A percentile compares a stretch with the other conserved stretches of the same genome.
Conservation (phyloP, 2,329 filamentous ascomycete species). For the Microsporum canis region DNA sequence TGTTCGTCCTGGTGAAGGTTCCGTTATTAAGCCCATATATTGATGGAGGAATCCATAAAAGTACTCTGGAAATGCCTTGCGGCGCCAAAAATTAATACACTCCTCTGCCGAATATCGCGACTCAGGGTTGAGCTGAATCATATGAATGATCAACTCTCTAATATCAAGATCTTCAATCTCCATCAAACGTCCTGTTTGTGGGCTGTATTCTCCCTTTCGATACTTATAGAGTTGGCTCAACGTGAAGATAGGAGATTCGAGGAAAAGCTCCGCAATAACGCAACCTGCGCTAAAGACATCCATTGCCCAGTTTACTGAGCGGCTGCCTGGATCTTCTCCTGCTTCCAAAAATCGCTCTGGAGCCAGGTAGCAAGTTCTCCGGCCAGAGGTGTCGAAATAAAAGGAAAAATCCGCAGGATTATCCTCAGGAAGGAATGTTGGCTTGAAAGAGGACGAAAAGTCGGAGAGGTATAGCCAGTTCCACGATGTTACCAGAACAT, state of each 20-base stretch:
- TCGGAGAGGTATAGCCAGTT: slow-evolving; percentile 99
- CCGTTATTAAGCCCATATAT: slow-evolving; percentile 92
- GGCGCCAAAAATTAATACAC: slow-evolving; percentile 83
- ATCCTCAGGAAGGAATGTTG: slow-evolving; percentile 83
- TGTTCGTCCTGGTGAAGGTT: slow-evolving; percentile 68
- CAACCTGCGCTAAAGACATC: slow-evolving; percentile 96
- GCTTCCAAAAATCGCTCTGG: slow-evolving; percentile 79
- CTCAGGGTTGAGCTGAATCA: slow-evolving; percentile 91
- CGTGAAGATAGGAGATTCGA: slow-evolving; percentile 95
- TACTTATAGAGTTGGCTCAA: slow-evolving; percentile 93
- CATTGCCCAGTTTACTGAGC: slow-evolving; percentile 78
- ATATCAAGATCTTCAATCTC: slow-evolving; percentile 82
- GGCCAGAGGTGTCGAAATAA: slow-evolving; percentile 87
- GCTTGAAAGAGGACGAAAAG: slow-evolving; percentile 92
- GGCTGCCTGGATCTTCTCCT: slow-evolving; percentile 53
- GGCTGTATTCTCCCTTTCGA: slow-evolving; percentile 82
- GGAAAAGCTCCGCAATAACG: slow-evolving; percentile 89
- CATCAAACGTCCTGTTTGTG: slow-evolving; percentile 64
- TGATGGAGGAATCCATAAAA: slow-evolving; percentile 97
- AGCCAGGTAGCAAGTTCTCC: slow-evolving; percentile 87
- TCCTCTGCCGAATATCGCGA: slow-evolving; percentile 87
- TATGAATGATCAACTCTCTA: slow-evolving; percentile 79
- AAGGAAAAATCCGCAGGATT: slow-evolving; percentile 97
- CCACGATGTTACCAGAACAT: slow-evolving; percentile 94
- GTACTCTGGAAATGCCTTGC: slow-evolving; percentile 87